Percentiles rank a stretch among this genome's conserved stretches.
These are phyloP conservation scores for Calonectria hongkongensis DNA, from an alignment of 2,329 filamentous ascomycete species.

Conservation along the genomic window DNA sequence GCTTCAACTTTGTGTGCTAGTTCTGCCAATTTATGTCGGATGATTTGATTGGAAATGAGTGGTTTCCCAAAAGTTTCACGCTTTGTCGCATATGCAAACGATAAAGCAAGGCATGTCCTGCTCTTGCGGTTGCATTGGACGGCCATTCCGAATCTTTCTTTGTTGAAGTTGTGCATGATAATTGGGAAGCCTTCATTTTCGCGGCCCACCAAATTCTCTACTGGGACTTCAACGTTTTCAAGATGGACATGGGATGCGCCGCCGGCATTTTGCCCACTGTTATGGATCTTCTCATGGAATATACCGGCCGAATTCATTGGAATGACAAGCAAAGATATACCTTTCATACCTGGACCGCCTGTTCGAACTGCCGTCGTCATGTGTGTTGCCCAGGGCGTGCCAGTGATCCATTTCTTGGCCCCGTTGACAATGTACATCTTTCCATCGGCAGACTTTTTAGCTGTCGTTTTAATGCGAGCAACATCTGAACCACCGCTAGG, in stretches of 20 bases:
- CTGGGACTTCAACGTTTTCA: conserved; percentile 15
- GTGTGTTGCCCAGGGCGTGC: conserved; percentile 75
- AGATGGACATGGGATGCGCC: not conserved
- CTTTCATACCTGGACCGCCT: conserved; percentile 69
- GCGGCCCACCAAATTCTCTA: conserved; percentile 8
- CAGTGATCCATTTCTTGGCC: conserved; percentile 77
- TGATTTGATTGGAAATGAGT: conserved; percentile 75
- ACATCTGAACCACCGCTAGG: conserved; percentile 21
- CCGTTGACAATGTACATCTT: conserved; percentile 12
- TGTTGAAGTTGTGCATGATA: conserved; percentile 67
- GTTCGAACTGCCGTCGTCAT: conserved; percentile 78
- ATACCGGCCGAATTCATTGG: conserved; percentile 67
- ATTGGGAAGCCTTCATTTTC: conserved; percentile 54
- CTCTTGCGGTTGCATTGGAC: conserved; percentile 75
- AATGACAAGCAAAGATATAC: conserved; percentile 75
- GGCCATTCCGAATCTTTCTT: conserved; percentile 75
- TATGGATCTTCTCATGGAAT: conserved; percentile 10
- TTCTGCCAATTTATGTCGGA: conserved; percentile 75
- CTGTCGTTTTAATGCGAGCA: conserved; percentile 11
- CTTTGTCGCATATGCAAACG: conserved; percentile 70
- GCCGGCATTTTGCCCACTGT: conserved; percentile 19
- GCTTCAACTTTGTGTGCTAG: conserved; percentile 76
- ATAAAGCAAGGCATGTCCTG: conserved; percentile 72
- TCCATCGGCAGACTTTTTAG: not conserved
- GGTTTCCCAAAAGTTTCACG: conserved; percentile 76